Conservation (phyloP, 2,329 filamentous ascomycete species). For the Beauveria medogensis region DNA sequence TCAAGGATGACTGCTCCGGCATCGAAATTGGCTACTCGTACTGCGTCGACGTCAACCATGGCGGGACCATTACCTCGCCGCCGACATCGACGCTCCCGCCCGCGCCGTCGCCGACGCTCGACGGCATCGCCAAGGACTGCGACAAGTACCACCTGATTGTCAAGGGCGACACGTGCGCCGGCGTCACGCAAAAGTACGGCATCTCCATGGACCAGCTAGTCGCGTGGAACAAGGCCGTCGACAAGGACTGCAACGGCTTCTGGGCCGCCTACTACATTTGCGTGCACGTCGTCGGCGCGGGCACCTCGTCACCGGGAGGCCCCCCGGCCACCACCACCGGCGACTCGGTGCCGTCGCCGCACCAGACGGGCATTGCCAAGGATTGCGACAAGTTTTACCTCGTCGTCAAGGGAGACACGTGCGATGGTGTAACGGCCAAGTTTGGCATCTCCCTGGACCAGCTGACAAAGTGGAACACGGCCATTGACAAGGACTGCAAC, state of each 20-base stretch:
- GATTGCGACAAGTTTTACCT: constrained; percentile 9
- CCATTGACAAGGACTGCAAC: constrained; percentile 2
- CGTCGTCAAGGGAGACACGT: not conserved
- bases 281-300: not conserved
- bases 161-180: constrained; percentile 5
- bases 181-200: constrained; percentile 4
- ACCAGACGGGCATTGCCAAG: constrained; percentile 1
- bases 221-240: constrained; percentile 10
- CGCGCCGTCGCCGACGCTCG: not conserved
- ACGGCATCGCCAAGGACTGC: constrained; percentile 9
- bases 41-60: constrained; percentile 10
- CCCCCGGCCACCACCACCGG: not conserved
- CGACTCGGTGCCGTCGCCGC: not conserved
- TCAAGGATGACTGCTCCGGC: constrained; percentile 6
- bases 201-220: constrained; percentile 8
- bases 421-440: constrained; percentile 2
- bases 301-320: not conserved
- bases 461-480: constrained; percentile 8
- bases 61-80: not conserved
- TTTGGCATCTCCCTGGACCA: not conserved
- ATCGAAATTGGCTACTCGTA: constrained; percentile 7
- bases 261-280: not conserved
- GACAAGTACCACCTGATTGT: constrained; percentile 9
- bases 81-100: not conserved
- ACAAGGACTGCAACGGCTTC: constrained; percentile 3